These are phyloP conservation scores for Crocinoboletus sp. DNA, from an alignment of 1,284 basidiomycete genomes.

Conservation along the genomic window DNA sequence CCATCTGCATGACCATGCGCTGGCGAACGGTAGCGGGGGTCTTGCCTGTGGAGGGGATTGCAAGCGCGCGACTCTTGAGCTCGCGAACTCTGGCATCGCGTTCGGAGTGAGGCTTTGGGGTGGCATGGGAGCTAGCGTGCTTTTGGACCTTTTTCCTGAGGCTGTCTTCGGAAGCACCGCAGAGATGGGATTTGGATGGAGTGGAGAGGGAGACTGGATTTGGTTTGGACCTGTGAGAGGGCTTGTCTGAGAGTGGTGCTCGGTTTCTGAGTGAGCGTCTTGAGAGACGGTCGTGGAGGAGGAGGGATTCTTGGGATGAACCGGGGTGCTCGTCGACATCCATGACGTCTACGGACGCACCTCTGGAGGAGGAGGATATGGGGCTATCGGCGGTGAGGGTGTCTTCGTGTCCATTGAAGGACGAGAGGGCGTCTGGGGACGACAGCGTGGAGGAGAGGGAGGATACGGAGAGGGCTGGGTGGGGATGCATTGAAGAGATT, in stretches of 20 bases:
- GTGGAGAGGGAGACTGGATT: conserved; percentile 20
- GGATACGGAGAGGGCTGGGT: conserved; percentile 20
- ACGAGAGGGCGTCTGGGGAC: conserved; percentile 28
- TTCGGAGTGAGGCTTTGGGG: conserved; percentile 24
- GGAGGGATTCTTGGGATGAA: conserved; percentile 30
- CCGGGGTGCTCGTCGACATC: conserved; percentile 22
- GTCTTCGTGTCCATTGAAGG: conserved; percentile 31
- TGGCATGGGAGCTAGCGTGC: conserved; percentile 16
- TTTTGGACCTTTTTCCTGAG: conserved; percentile 28
- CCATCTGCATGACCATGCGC: conserved; percentile 50
- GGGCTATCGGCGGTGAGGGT: conserved; percentile 27
- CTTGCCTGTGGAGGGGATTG: conserved; percentile 50
- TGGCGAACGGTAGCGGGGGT: conserved; percentile 52
- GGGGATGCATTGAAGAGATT: conserved; percentile 4
- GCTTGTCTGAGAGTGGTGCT: conserved; percentile 19
- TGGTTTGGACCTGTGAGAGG: conserved; percentile 23
- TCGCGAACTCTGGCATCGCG: conserved; percentile 33
- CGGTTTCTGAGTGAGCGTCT: conserved; percentile 28
- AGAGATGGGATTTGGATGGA: conserved; percentile 25
- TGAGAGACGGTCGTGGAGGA: conserved; percentile 21
- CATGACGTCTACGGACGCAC: conserved; percentile 30
- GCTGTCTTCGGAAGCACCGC: conserved; percentile 24
- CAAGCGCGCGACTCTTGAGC: conserved; percentile 41
- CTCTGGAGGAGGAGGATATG: conserved; percentile 31
- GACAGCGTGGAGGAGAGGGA: conserved; percentile 28